These are phyloP conservation scores for Calycina marina DNA, from an alignment of 2,329 filamentous ascomycete genomes.

Conservation along the genomic window DNA sequence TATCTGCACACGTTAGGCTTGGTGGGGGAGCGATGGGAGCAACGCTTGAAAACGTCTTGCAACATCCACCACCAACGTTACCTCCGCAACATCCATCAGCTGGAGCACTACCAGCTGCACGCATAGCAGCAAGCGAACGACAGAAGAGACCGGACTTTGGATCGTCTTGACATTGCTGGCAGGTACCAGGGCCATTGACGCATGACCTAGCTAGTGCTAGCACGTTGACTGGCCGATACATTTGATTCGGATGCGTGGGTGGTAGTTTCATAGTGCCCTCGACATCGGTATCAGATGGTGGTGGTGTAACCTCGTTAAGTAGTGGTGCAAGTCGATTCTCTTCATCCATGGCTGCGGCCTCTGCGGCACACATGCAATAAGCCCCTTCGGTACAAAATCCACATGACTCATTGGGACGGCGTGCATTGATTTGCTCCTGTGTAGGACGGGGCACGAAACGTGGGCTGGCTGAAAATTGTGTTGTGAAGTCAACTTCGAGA, in stretches of 20 bases:
- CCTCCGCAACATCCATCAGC: conserved; percentile 48
- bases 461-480: conserved; percentile 38
- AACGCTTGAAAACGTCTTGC: conserved; percentile 27
- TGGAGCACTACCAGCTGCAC: conserved; percentile 20
- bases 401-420: conserved; percentile 48
- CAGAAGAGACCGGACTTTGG: conserved; percentile 74
- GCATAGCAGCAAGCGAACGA: conserved; percentile 57
- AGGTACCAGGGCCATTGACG: conserved; percentile 58
- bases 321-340: conserved; percentile 27
- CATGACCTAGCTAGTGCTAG: conserved; percentile 16
- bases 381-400: conserved; percentile 75
- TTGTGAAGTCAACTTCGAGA: conserved; percentile 62
- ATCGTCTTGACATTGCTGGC: conserved; percentile 62
- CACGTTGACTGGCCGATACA: conserved; percentile 18
- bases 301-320: conserved; percentile 34
- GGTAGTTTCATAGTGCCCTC: conserved; percentile 48
- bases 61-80: conserved; percentile 48
- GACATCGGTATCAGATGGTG: conserved; percentile 37
- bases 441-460: conserved; percentile 12
- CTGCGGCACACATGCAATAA: conserved; percentile 68
- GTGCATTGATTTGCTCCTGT: conserved; percentile 17
- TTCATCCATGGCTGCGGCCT: conserved; percentile 24
- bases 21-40: conserved; percentile 17
- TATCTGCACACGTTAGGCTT: conserved; percentile 59
- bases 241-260: conserved; percentile 23